Base-by-base conservation (phyloP, 192 early-diverging fungal species). In the Allomyces macrogynus region DNA sequence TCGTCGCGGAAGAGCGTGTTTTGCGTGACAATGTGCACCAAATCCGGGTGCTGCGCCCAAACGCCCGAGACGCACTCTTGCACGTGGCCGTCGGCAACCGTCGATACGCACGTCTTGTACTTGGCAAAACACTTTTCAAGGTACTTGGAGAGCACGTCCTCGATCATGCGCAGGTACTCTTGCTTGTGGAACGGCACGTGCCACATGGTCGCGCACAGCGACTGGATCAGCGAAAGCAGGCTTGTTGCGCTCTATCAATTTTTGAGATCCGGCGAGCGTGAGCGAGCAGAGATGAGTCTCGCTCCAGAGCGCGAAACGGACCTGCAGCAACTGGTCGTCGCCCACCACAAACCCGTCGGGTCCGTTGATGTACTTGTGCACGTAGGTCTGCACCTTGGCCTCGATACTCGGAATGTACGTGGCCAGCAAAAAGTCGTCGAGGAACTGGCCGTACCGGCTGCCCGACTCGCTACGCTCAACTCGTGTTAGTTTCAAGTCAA, bases 131-230 rank as follows among this genome's bases (percentile, higher is more conserved):
- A 87, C 69, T 85, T 86, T 65, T 89, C 87, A 63, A 80, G 82
- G 66, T 81, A 89, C 65, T 79, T 80, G 32, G 77, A 69, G 8
- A 88, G 61, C 5, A 88, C 70, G 24, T 77, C 73, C 64, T 89
- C 85, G 61, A 89, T 81, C 75, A 88, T 84, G 24, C 72, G 68
- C 60, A 87, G 70, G 66, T 80, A 85, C 73, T 91, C 87, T 10
- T 80, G 75, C 26, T 78, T 76, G 68, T 87, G 83, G 24, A 84
- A 82, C 40, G 87, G 83, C 71, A 91, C 84, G 1, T 65, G 60
- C 44, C 74, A 75, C 60, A 88, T 67, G 24, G 80, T 81, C 18
- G 79, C 66, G 64, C 82, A 84, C 66, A 91, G 73, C 42, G 74
- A 78, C 70, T 87, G 80, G 16, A 88, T 73, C 12, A 88, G 73